Conservation (phyloP, 495 filamentous ascomycete genomes). For the Aspergillus leporis region DNA sequence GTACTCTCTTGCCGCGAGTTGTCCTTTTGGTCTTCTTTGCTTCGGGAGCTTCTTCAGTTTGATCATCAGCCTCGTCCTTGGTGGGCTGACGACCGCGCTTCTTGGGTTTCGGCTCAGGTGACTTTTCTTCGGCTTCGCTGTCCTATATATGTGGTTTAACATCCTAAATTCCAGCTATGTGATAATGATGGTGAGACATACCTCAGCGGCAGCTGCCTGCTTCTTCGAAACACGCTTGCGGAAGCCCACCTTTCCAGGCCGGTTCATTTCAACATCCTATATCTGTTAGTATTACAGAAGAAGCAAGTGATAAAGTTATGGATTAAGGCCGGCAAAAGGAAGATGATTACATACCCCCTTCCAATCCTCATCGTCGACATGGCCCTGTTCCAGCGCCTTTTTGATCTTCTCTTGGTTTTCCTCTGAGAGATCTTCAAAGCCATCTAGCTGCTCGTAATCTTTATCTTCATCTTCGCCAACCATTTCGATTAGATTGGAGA, state of each 20-base stretch:
- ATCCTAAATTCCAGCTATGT: slow-evolving; percentile 14
- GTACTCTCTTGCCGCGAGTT: slow-evolving; percentile 8
- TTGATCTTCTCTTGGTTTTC: slow-evolving; percentile 64
- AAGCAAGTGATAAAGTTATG: neutral
- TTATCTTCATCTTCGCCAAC: slow-evolving; percentile 35
- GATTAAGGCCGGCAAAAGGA: neutral
- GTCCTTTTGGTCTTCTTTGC: slow-evolving; percentile 24
- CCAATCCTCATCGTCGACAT: slow-evolving; percentile 78
- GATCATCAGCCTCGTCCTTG: slow-evolving; percentile 29
- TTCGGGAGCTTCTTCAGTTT: slow-evolving; percentile 27
- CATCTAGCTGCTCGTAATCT: slow-evolving; percentile 57
- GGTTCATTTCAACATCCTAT: slow-evolving; percentile 68
- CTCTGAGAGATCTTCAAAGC: slow-evolving; percentile 67
- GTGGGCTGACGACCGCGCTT: slow-evolving; percentile 42
- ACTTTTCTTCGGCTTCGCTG: slow-evolving; percentile 33
- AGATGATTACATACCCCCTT: slow-evolving; percentile 60
- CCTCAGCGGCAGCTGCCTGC: slow-evolving; percentile 39
- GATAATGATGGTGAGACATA: slow-evolving; percentile 26
- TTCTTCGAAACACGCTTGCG: slow-evolving; percentile 44
- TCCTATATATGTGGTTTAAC: slow-evolving; percentile 23
- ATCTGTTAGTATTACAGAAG: slow-evolving; percentile 3
- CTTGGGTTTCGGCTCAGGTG: slow-evolving; percentile 32
- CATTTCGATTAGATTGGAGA: slow-evolving; percentile 54
- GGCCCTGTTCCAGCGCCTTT: slow-evolving; percentile 63
- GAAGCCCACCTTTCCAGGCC: slow-evolving; percentile 64